A percentile compares a stretch with the other conserved stretches of the same genome.
Evolutionary conservation across 352 stramenopile genomes (phyloP).

Genomic region (Phytophthora podocarpi): DNA sequence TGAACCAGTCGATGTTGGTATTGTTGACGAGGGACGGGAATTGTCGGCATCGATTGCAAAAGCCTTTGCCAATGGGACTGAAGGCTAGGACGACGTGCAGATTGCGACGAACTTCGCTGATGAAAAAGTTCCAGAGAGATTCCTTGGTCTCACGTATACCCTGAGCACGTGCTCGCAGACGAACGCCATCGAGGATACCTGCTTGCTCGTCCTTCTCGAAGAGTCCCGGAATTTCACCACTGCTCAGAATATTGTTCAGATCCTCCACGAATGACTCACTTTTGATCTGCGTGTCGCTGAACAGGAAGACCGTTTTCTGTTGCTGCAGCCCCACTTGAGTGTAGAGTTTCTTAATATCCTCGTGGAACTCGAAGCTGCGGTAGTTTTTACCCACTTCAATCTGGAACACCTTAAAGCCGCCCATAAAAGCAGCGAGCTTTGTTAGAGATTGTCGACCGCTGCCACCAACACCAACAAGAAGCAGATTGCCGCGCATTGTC

Average conservation of each 20-base stretch:
- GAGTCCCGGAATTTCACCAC: conserved; percentile 91
- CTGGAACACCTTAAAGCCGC: conserved; percentile 89
- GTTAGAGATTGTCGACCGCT: conserved; percentile 91
- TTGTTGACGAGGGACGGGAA: conserved; percentile 95
- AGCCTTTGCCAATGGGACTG: conserved; percentile 90
- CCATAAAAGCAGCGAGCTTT: conserved; percentile 88
- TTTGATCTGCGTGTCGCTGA: conserved; percentile 95
- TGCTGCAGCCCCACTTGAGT: conserved; percentile 79
- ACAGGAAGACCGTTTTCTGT: conserved; percentile 91
- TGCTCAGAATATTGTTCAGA: conserved; percentile 93
- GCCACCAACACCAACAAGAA: conserved; percentile 92
- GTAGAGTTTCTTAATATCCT: conserved; percentile 93
- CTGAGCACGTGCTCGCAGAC: conserved; percentile 63
- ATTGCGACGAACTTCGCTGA: conserved; percentile 90
- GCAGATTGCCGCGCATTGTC: conserved; percentile 89
- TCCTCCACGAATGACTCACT: conserved; percentile 94
- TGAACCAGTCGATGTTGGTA: conserved; percentile 95
- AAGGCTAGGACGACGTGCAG: conserved; percentile 94
- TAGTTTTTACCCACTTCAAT: conserved; percentile 97
- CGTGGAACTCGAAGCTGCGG: conserved; percentile 89
- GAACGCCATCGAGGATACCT: conserved; percentile 85
- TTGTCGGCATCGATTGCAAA: conserved; percentile 83
- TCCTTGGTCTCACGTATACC: conserved; percentile 90
- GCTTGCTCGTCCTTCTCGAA: conserved; percentile 93
- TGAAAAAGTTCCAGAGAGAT: conserved; percentile 92